Evolutionary conservation across 768 basidiomycete genomes (phyloP).

Genomic region (Suillus clintonianus): DNA sequence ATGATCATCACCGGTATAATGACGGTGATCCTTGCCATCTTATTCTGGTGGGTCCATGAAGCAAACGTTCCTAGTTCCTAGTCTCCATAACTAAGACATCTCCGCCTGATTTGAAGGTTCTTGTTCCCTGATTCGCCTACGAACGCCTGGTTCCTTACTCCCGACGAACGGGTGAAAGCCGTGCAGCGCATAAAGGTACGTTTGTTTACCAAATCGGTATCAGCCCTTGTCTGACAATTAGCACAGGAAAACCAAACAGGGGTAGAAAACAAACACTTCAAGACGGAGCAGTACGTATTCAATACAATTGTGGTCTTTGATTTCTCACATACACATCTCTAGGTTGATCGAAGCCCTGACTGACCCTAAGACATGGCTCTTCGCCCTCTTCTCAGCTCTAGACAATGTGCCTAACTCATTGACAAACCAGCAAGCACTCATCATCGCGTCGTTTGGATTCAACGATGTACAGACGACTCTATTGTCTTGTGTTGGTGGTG

Average conservation of each 20-base stretch:
- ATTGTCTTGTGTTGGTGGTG: slow-evolving; percentile 60
- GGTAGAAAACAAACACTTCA: slow-evolving; percentile 74
- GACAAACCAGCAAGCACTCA: slow-evolving; percentile 60
- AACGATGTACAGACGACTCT: slow-evolving; percentile 60
- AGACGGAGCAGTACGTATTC: slow-evolving; percentile 62
- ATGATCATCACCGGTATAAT: slow-evolving; percentile 64
- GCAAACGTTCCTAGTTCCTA: not conserved
- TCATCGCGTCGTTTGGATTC: slow-evolving; percentile 65
- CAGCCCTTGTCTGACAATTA: not conserved
- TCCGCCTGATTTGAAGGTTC: slow-evolving; percentile 36
- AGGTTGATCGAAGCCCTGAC: slow-evolving; percentile 61
- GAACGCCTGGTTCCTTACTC: slow-evolving; percentile 65
- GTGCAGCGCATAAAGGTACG: slow-evolving; percentile 58
- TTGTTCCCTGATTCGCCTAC: slow-evolving; percentile 70
- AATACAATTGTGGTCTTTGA: not conserved
- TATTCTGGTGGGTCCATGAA: slow-evolving; percentile 49
- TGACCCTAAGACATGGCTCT: slow-evolving; percentile 71
- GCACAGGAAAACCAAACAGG: slow-evolving; percentile 66
- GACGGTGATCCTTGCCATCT: slow-evolving; percentile 48
- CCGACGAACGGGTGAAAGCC: slow-evolving; percentile 53
- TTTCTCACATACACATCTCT: slow-evolving; percentile 1
- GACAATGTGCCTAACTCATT: slow-evolving; percentile 60
- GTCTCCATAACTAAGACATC: not conserved
- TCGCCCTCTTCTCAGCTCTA: slow-evolving; percentile 59
- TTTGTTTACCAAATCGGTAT: not conserved